Conservation (phyloP, 768 basidiomycete genomes). For the Cantharellus anzutake region DNA sequence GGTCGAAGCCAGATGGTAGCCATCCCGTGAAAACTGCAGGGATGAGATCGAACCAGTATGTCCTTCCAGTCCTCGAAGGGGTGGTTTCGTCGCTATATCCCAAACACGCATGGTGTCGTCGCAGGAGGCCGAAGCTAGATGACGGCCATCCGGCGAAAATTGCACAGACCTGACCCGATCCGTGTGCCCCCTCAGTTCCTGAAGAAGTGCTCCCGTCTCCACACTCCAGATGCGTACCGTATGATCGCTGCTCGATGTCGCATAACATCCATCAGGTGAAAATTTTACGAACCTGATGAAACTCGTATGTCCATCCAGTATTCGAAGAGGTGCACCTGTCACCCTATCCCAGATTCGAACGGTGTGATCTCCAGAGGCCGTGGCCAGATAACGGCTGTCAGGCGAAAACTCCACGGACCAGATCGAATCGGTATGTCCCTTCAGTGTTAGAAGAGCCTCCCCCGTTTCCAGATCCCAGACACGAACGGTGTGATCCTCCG, state of each 20-base stretch:
- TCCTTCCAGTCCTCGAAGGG: slow-evolving; percentile 64
- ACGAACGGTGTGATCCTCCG: no score
- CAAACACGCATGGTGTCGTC: slow-evolving; percentile 55
- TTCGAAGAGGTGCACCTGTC: not conserved
- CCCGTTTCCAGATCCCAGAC: no score
- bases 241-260: slow-evolving; percentile 1
- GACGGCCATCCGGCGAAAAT: slow-evolving; percentile 67
- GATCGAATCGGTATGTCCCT: not conserved
- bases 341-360: not conserved
- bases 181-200: slow-evolving; percentile 32
- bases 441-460: no score
- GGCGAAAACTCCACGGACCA: not conserved
- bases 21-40: slow-evolving; percentile 76
- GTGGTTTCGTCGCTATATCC: slow-evolving; percentile 67
- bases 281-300: not conserved
- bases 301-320: not conserved
- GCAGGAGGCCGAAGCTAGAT: slow-evolving; percentile 78
- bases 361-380: not conserved
- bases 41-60: slow-evolving; percentile 55
- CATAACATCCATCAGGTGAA: not conserved
- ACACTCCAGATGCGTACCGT: slow-evolving; percentile 3
- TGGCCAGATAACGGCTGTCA: not conserved
- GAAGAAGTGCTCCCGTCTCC: not conserved
- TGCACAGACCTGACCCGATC: slow-evolving; percentile 64
- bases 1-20: slow-evolving; percentile 69